Evolutionary conservation across 345 rosid species (phyloP).

Genomic region (Citrus mangshanensis): DNA sequence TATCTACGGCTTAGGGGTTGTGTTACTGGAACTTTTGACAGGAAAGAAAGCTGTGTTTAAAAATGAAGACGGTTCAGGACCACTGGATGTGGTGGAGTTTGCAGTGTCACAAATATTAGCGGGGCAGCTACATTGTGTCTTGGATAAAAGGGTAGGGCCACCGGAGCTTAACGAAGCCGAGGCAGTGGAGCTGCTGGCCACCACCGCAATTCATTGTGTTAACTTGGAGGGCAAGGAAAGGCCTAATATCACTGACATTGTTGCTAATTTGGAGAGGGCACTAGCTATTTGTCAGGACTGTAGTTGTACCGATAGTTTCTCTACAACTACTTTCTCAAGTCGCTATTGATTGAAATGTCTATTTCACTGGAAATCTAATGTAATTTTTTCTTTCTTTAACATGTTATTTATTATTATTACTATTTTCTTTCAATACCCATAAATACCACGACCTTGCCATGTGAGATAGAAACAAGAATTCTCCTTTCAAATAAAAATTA

Average conservation of each 20-base stretch:
- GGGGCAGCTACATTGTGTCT: constrained; percentile 29
- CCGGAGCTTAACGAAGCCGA: constrained; percentile 33
- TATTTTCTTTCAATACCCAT: background rate
- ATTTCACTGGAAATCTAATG: background rate
- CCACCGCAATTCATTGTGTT: constrained; percentile 42
- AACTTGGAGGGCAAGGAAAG: constrained; percentile 54
- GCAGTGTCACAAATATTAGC: constrained; percentile 32
- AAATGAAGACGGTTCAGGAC: constrained; percentile 26
- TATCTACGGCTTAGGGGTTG: constrained; percentile 64
- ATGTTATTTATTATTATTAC: background rate
- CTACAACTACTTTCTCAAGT: constrained; percentile 22
- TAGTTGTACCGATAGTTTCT: constrained; percentile 12
- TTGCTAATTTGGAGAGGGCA: constrained; percentile 52
- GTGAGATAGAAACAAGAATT: background rate
- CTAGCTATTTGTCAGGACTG: constrained; percentile 33
- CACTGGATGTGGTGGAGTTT: constrained; percentile 41
- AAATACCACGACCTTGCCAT: background rate
- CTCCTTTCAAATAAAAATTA: background rate
- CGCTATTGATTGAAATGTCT: constrained; percentile 33
- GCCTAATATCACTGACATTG: constrained; percentile 45
- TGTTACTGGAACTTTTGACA: constrained; percentile 53
- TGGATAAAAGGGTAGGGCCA: constrained; percentile 42
- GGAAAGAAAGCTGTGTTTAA: constrained; percentile 54
- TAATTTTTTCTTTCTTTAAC: background rate
- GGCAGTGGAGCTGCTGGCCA: constrained; percentile 49